These are phyloP conservation scores for Fusarium albosuccineum DNA, from an alignment of 2,329 filamentous ascomycete species.

Conservation along the genomic window DNA sequence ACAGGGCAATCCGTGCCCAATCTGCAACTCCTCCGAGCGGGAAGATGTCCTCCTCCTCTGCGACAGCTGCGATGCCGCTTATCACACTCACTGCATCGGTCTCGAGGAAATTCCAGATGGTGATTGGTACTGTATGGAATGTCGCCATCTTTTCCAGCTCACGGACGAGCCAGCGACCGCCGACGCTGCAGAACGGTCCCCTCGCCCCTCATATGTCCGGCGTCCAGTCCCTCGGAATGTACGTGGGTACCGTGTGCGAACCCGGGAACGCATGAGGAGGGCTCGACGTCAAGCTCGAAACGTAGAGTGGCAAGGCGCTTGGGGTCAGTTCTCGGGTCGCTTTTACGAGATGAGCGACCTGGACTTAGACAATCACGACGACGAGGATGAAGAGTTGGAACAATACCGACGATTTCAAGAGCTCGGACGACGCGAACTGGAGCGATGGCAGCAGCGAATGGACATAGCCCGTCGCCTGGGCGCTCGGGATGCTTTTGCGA, in stretches of 20 bases:
- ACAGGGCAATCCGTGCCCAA: slow-evolving; percentile 78
- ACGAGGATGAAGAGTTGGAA: slow-evolving; percentile 79
- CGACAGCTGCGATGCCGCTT: slow-evolving; percentile 89
- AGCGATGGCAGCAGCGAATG: slow-evolving; percentile 86
- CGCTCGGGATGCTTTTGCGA: slow-evolving; percentile 77
- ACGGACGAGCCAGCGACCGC: slow-evolving; percentile 49
- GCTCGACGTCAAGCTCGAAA: slow-evolving; percentile 74
- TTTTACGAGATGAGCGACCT: slow-evolving; percentile 69
- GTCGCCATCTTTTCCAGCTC: slow-evolving; percentile 65
- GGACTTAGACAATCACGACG: slow-evolving; percentile 57
- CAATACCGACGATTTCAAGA: slow-evolving; percentile 67
- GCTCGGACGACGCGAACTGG: slow-evolving; percentile 70
- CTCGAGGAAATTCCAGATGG: slow-evolving; percentile 81
- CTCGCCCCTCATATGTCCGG: slow-evolving; percentile 47
- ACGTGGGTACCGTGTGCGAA: slow-evolving; percentile 61
- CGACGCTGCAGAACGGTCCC: slow-evolving; percentile 52
- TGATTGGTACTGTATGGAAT: slow-evolving; percentile 93
- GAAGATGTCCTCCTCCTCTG: slow-evolving; percentile 90
- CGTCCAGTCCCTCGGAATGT: slow-evolving; percentile 50
- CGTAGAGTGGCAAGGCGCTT: slow-evolving; percentile 90
- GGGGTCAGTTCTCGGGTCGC: slow-evolving; percentile 73
- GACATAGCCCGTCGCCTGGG: slow-evolving; percentile 85
- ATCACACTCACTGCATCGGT: slow-evolving; percentile 92
- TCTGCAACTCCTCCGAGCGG: slow-evolving; percentile 85
- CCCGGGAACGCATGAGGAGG: slow-evolving; percentile 68